Conservation (phyloP, 768 basidiomycete species). For the Suillus bovinus region DNA sequence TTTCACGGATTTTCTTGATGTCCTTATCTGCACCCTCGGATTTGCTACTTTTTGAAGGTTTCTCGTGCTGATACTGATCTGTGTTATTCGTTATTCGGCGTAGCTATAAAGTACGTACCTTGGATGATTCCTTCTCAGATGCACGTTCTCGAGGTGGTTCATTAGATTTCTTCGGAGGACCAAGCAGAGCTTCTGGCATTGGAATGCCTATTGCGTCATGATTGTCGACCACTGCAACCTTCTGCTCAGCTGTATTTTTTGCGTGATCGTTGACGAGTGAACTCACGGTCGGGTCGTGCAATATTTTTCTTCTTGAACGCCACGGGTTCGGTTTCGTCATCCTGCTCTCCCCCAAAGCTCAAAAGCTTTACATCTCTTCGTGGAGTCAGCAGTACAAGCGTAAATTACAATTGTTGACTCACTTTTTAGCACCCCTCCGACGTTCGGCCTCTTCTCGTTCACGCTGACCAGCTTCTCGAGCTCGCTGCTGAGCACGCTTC, state of each 20-base stretch:
- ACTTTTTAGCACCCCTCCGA: constrained; percentile 88
- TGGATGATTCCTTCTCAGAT: constrained; percentile 13
- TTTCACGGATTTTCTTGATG: constrained; percentile 70
- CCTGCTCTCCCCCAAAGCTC: constrained; percentile 81
- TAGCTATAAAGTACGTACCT: constrained; percentile 15
- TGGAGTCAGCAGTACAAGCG: constrained; percentile 29
- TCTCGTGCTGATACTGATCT: constrained; percentile 15
- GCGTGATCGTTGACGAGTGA: background rate
- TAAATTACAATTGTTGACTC: constrained; percentile 24
- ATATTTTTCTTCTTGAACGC: constrained; percentile 79
- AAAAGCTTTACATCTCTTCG: constrained; percentile 78
- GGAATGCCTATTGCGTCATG: constrained; percentile 9
- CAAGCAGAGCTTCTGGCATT: constrained; percentile 13
- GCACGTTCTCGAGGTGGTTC: constrained; percentile 6
- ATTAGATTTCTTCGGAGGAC: constrained; percentile 2
- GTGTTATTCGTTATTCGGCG: background rate
- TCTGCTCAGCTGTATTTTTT: constrained; percentile 4
- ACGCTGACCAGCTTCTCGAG: constrained; percentile 70
- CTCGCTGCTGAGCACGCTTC: constrained; percentile 79
- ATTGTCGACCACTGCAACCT: constrained; percentile 25
- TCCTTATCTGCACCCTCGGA: constrained; percentile 42
- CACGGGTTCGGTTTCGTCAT: constrained; percentile 54
- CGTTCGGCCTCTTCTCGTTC: constrained; percentile 78
- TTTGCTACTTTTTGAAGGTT: constrained; percentile 39
- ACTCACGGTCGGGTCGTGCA: constrained; percentile 80